These are phyloP conservation scores for Carex sylvatica DNA, from an alignment of 202 grass and related monocot species.

Conservation along the genomic window DNA sequence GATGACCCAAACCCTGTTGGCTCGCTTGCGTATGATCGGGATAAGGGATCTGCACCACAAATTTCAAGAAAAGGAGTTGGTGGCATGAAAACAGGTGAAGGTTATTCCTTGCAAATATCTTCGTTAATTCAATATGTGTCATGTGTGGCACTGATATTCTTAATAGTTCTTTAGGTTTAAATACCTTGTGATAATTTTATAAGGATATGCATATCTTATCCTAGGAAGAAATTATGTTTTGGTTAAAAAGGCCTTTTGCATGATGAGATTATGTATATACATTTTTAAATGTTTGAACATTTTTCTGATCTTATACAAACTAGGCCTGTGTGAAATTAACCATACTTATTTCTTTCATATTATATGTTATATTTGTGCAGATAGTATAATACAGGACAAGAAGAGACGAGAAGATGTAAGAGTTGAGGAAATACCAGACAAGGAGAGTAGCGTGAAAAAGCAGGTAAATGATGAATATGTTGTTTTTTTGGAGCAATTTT, in stretches of 20 bases:
- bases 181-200: neutral
- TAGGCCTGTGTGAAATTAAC: neutral
- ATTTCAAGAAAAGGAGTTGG: constrained; percentile 3
- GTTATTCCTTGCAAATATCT: constrained; percentile 4
- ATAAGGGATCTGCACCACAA: constrained; percentile 21
- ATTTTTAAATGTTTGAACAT: neutral
- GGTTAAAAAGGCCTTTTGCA: neutral
- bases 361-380: constrained; percentile 16
- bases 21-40: constrained; percentile 23
- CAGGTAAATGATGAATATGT: constrained; percentile 9
- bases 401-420: neutral
- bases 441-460: neutral
- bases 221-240: neutral
- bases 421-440: neutral
- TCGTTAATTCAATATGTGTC: neutral
- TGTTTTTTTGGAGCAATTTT: neutral
- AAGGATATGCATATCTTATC: neutral
- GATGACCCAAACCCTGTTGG: constrained; percentile 11
- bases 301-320: neutral
- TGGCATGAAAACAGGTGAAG: constrained; percentile 36
- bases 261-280: neutral
- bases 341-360: neutral
- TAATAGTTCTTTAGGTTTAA: neutral
- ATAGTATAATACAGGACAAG: constrained; percentile 9
- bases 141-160: neutral